Evolutionary conservation across 2,329 filamentous ascomycete species (phyloP).

Genomic region (Ophiocordyceps sinensis): DNA sequence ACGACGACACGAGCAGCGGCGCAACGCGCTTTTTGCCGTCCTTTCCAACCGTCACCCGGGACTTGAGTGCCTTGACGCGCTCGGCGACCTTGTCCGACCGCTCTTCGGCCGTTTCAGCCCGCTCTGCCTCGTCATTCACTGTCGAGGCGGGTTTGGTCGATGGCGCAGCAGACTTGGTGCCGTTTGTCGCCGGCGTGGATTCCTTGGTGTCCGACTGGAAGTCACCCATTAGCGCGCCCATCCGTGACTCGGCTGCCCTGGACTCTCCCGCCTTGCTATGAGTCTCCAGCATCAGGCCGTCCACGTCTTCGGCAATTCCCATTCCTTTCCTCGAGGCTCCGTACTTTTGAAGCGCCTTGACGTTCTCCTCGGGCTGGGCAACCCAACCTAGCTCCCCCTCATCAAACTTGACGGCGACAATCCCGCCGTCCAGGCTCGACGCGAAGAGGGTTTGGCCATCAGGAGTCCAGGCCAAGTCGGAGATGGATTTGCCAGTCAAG

Average conservation of each 20-base stretch:
- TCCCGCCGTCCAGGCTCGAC: constrained; percentile 78
- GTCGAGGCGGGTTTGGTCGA: constrained; percentile 20
- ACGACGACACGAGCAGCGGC: constrained; percentile 80
- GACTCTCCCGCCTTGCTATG: constrained; percentile 85
- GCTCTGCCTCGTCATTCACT: constrained; percentile 23
- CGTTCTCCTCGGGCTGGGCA: constrained; percentile 74
- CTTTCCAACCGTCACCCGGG: constrained; percentile 85
- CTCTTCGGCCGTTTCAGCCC: constrained; percentile 25
- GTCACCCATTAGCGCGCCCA: constrained; percentile 98
- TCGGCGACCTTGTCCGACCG: constrained; percentile 37
- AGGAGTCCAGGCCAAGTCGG: constrained; percentile 85
- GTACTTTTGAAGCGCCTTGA: constrained; percentile 84
- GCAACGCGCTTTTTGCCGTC: constrained; percentile 95
- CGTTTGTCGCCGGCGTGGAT: constrained; percentile 31
- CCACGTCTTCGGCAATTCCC: constrained; percentile 84
- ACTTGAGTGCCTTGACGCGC: constrained; percentile 55
- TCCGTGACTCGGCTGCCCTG: constrained; percentile 79
- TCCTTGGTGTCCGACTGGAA: constrained; percentile 42
- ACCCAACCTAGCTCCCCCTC: constrained; percentile 82
- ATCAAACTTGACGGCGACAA: constrained; percentile 70
- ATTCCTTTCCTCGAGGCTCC: constrained; percentile 77
- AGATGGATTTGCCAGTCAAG: constrained; percentile 78
- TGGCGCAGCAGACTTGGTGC: constrained; percentile 26
- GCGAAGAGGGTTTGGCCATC: constrained; percentile 79
- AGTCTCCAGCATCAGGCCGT: constrained; percentile 76